A percentile compares a stretch with the other conserved stretches of the same genome.
Evolutionary conservation across 306 rosid species (phyloP).

Genomic region (Sesbania bispinosa): DNA sequence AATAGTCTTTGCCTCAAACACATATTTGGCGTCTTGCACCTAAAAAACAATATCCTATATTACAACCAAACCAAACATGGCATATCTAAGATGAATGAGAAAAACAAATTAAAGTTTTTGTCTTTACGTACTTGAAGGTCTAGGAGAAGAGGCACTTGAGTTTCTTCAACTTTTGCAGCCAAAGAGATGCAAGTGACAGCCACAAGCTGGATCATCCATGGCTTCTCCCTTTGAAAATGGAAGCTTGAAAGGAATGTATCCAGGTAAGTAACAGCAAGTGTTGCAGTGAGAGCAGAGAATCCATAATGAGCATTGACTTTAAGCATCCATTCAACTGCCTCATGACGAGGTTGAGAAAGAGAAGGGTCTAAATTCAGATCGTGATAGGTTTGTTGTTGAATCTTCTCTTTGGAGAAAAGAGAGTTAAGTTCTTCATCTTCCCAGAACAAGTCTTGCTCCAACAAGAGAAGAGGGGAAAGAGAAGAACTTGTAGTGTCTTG

Average conservation of each 20-base stretch:
- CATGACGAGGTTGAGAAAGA: conserved; percentile 44
- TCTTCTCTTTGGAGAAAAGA: conserved; percentile 61
- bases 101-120: background rate
- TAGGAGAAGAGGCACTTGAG: conserved; percentile 66
- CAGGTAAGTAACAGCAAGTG: conserved; percentile 69
- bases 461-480: conserved; percentile 43
- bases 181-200: conserved; percentile 71
- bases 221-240: conserved; percentile 74
- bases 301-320: conserved; percentile 70
- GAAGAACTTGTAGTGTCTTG: conserved; percentile 2
- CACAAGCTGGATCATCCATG: conserved; percentile 81
- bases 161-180: conserved; percentile 82
- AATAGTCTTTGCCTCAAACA: conserved; percentile 79
- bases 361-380: conserved; percentile 25
- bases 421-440: conserved; percentile 70
- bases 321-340: conserved; percentile 78
- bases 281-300: conserved; percentile 76
- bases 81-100: background rate
- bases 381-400: conserved; percentile 33
- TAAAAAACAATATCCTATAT: conserved; percentile 31
- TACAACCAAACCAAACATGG: no score
- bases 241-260: conserved; percentile 62
- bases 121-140: conserved; percentile 57
- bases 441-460: conserved; percentile 70
- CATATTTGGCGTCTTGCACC: conserved; percentile 59